Evolutionary conservation across 106 monocot genomes (phyloP).

Genomic region (Apostasia shenzhenica): DNA sequence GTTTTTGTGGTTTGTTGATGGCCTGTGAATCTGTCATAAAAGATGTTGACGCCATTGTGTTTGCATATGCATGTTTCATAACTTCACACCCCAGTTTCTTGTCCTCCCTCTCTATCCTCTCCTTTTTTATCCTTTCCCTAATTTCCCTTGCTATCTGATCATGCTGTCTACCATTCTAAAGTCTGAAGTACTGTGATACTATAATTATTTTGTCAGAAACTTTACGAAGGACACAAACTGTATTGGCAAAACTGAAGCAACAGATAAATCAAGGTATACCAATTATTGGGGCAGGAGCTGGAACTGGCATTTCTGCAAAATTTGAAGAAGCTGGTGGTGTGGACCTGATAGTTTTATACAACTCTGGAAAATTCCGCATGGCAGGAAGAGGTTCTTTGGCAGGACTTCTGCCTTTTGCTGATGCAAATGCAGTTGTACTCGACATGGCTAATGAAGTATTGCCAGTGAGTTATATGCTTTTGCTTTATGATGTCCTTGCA

Average conservation of each 20-base stretch:
- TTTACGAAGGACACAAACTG: constrained; percentile 38
- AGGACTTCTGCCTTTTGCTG: constrained; percentile 88
- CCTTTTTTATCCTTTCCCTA: not conserved
- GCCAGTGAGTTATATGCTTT: constrained; percentile 43
- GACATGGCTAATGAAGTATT: constrained; percentile 98
- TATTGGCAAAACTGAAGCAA: constrained; percentile 53
- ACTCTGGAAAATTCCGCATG: constrained; percentile 94
- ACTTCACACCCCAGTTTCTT: too few relatives aligned
- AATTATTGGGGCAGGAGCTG: constrained; percentile 92
- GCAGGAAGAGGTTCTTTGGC: constrained; percentile 98
- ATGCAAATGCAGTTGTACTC: constrained; percentile 94
- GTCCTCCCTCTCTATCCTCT: too few relatives aligned
- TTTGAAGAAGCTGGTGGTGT: constrained; percentile 97
- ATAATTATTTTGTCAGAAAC: constrained; percentile 45
- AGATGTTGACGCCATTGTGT: too few relatives aligned
- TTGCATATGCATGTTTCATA: too few relatives aligned
- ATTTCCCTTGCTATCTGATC: too few relatives aligned
- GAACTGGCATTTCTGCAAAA: constrained; percentile 95
- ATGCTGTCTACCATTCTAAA: too few relatives aligned
- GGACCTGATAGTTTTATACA: constrained; percentile 87
- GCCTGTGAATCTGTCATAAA: too few relatives aligned
- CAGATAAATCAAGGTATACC: constrained; percentile 64
- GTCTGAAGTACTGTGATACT: too few relatives aligned
- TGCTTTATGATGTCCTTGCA: not conserved
- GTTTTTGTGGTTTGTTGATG: too few relatives aligned